Conservation (phyloP, 2,329 filamentous ascomycete species). For the Fusarium illudens region DNA sequence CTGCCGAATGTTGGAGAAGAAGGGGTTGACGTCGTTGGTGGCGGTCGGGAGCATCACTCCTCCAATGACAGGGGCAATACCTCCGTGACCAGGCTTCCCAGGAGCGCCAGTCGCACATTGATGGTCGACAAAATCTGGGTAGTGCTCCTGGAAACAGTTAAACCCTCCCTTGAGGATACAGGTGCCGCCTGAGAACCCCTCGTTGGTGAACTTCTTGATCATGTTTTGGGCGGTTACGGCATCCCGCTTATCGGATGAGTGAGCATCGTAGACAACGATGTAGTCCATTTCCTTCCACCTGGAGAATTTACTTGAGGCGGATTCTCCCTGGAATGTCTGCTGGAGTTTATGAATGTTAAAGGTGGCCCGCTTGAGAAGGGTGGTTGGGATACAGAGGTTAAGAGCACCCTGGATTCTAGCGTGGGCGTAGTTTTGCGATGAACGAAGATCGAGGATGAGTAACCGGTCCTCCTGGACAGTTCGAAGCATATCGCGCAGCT, state of each 20-base stretch:
- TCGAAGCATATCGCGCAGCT: constrained; percentile 66
- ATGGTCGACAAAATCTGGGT: constrained; percentile 70
- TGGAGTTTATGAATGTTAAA: constrained; percentile 89
- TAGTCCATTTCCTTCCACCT: constrained; percentile 77
- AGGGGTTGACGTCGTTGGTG: constrained; percentile 78
- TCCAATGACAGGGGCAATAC: constrained; percentile 78
- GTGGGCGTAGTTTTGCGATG: constrained; percentile 81
- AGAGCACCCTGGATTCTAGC: constrained; percentile 82
- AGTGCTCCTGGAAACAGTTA: constrained; percentile 72
- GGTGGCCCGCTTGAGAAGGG: constrained; percentile 86
- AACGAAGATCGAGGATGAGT: constrained; percentile 84
- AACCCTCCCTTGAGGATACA: constrained; percentile 87
- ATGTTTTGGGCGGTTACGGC: constrained; percentile 83
- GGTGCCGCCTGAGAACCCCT: constrained; percentile 79
- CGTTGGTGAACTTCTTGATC: constrained; percentile 88
- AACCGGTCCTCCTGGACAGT: constrained; percentile 53
- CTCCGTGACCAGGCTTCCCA: constrained; percentile 56
- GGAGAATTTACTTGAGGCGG: constrained; percentile 76
- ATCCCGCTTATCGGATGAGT: constrained; percentile 81
- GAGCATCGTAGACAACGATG: constrained; percentile 88
- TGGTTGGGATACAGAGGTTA: constrained; percentile 95
- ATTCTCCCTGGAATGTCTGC: constrained; percentile 80
- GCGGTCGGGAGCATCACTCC: constrained; percentile 82
- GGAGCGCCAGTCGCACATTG: constrained; percentile 48
- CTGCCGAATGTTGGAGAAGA: constrained; percentile 95